Evolutionary conservation across 352 stramenopile species (phyloP).

Genomic region (Globisporangium orthogonon): DNA sequence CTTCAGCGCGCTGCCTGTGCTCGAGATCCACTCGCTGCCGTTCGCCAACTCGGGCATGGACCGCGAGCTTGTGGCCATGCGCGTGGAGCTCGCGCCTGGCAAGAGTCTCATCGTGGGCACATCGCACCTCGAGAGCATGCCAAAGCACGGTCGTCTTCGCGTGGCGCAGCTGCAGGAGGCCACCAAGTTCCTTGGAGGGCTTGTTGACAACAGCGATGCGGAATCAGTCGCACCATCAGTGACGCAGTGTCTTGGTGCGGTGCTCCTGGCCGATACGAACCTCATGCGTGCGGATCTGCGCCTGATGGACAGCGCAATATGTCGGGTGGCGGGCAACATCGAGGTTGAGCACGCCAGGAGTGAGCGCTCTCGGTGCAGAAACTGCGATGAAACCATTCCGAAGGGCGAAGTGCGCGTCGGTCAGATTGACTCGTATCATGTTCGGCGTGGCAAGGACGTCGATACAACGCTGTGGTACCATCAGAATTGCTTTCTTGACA

Average conservation of each 20-base stretch:
- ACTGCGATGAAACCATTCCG: constrained; percentile 35
- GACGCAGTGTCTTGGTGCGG: constrained; percentile 35
- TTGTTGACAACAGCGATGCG: constrained; percentile 21
- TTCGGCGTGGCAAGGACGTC: constrained; percentile 32
- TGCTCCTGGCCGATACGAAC: constrained; percentile 81
- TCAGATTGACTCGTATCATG: constrained; percentile 34
- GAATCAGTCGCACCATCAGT: constrained; percentile 11
- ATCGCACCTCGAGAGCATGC: constrained; percentile 67
- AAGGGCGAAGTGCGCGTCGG: constrained; percentile 47
- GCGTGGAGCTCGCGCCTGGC: constrained; percentile 39
- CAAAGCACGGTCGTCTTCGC: constrained; percentile 33
- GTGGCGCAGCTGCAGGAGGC: constrained; percentile 55
- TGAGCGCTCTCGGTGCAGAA: constrained; percentile 45
- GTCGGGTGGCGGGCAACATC: constrained; percentile 23
- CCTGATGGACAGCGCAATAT: constrained; percentile 35
- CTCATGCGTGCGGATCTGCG: constrained; percentile 53
- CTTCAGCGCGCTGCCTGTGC: constrained; percentile 69
- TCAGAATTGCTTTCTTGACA: constrained; percentile 35
- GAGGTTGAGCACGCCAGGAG: constrained; percentile 49
- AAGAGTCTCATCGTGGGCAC: constrained; percentile 52
- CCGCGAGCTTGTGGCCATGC: constrained; percentile 53
- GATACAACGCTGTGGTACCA: constrained; percentile 65
- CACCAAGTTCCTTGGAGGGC: constrained; percentile 35
- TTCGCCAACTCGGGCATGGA: constrained; percentile 75
- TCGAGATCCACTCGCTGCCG: constrained; percentile 44